Conservation (phyloP, 192 early-diverging fungal species). For the Backusella sp. region DNA sequence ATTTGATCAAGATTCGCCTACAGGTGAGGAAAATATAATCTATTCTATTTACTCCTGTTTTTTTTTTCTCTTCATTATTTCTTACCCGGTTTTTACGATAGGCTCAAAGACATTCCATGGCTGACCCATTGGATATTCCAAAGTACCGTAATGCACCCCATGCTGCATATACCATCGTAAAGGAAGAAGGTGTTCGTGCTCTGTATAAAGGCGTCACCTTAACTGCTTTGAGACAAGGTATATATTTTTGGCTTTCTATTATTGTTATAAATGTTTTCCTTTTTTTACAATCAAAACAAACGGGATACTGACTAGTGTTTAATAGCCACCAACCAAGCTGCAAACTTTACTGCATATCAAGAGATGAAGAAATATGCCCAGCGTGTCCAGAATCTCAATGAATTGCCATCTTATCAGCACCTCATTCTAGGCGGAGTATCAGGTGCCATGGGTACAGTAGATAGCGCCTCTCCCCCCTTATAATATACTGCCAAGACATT, state of each 20-base stretch:
- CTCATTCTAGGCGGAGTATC: constrained; percentile 86
- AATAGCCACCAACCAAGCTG: constrained; percentile 92
- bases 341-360: constrained; percentile 97
- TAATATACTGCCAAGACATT: neutral
- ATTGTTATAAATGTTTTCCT: neutral
- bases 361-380: constrained; percentile 80
- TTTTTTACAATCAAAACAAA: neutral
- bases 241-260: neutral
- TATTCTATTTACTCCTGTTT: neutral
- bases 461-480: neutral
- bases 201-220: constrained; percentile 93
- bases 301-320: neutral
- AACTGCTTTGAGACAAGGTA: constrained; percentile 88
- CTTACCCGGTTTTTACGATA: neutral
- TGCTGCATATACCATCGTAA: constrained; percentile 85
- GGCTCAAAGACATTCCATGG: constrained; percentile 94
- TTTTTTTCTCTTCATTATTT: neutral
- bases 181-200: constrained; percentile 84
- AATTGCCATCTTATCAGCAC: constrained; percentile 88
- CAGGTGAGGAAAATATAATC: constrained; percentile 42
- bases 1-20: constrained; percentile 97
- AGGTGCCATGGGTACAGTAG: constrained; percentile 61
- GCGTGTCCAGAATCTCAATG: constrained; percentile 61
- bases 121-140: constrained; percentile 92
- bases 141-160: constrained; percentile 96